Conservation (phyloP, 163 green algal species). For the Chlamydomonas reinhardtii region DNA sequence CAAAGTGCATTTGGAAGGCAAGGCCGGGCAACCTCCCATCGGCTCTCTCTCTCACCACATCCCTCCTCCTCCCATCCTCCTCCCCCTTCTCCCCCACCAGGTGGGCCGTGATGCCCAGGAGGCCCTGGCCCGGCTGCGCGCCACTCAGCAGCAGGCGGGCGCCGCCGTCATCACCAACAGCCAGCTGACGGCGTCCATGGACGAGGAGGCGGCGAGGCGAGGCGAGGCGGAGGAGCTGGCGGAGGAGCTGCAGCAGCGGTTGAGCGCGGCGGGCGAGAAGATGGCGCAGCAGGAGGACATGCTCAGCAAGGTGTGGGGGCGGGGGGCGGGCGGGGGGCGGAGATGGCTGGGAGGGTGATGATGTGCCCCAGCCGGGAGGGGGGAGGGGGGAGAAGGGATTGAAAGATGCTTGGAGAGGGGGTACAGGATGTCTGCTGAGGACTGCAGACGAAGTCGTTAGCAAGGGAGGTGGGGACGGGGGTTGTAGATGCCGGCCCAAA, state of each 20-base stretch:
- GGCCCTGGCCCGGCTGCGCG: constrained; percentile 11
- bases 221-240: constrained; percentile 26
- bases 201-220: constrained; percentile 13
- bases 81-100: not conserved
- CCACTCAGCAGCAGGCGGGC: constrained; percentile 16
- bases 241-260: not conserved
- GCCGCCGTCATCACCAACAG: not conserved
- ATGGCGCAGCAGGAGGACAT: constrained; percentile 47
- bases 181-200: not conserved
- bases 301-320: constrained; percentile 26
- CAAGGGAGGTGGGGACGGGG: too few species aligned
- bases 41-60: too few species aligned
- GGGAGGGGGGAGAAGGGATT: too few species aligned
- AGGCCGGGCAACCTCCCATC: too few species aligned
- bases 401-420: too few species aligned
- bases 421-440: too few species aligned
- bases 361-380: too few species aligned
- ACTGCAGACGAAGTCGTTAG: too few species aligned
- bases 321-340: not conserved
- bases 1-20: too few species aligned
- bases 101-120: constrained; percentile 40
- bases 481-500: too few species aligned
- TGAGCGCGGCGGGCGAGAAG: constrained; percentile 6
- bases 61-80: not conserved
- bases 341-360: not conserved